Evolutionary conservation across 2,329 filamentous ascomycete species (phyloP).

Genomic region (Fusarium transvaalense): DNA sequence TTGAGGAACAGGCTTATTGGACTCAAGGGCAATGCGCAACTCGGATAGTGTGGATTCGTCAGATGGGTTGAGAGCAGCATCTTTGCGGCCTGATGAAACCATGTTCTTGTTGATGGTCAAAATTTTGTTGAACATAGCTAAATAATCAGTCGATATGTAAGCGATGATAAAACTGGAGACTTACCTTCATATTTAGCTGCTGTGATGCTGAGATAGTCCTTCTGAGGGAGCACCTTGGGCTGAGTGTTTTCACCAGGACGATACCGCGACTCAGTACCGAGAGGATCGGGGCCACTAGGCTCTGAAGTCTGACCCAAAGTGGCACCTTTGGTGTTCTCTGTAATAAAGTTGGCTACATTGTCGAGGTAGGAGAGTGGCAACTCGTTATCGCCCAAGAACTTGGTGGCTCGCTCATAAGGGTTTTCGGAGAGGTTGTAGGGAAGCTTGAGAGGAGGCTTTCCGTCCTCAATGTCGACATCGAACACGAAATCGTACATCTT

Average conservation of each 20-base stretch:
- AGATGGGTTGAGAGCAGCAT: slow-evolving; percentile 77
- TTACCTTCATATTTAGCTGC: slow-evolving; percentile 75
- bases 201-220: slow-evolving; percentile 81
- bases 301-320: slow-evolving; percentile 75
- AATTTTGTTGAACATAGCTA: slow-evolving; percentile 80
- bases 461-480: slow-evolving; percentile 95
- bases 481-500: slow-evolving; percentile 97
- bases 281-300: slow-evolving; percentile 74
- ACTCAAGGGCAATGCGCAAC: slow-evolving; percentile 74
- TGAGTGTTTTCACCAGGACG: slow-evolving; percentile 69
- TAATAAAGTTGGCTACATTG: slow-evolving; percentile 92
- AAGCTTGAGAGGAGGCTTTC: slow-evolving; percentile 91
- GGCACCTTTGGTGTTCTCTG: slow-evolving; percentile 87
- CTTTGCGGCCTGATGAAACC: slow-evolving; percentile 77
- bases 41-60: slow-evolving; percentile 73
- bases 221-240: slow-evolving; percentile 79
- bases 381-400: slow-evolving; percentile 90
- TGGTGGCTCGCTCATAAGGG: slow-evolving; percentile 89
- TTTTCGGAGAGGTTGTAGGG: slow-evolving; percentile 94
- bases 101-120: slow-evolving; percentile 80
- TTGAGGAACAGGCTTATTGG: slow-evolving; percentile 62
- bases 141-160: slow-evolving; percentile 3
- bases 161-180: slow-evolving; percentile 12
- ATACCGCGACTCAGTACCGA: slow-evolving; percentile 83
- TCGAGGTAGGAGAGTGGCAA: slow-evolving; percentile 89